These are phyloP conservation scores for Hsuehochloa calcarea DNA, from an alignment of 176 grass and related monocot species.

Conservation along the genomic window DNA sequence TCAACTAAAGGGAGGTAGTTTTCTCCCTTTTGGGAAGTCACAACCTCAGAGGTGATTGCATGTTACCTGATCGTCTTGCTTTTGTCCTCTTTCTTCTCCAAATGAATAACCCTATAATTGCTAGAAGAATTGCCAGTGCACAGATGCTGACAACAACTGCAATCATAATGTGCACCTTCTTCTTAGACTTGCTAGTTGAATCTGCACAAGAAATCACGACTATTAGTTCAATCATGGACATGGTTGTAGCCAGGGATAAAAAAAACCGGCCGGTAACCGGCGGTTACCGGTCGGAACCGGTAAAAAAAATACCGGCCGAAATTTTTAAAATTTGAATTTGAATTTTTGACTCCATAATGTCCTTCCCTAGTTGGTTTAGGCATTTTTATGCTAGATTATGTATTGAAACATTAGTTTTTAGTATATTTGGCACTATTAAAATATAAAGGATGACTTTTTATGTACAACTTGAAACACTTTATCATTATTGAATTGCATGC, in stretches of 20 bases:
- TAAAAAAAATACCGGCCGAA: too few relatives aligned
- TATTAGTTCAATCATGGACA: neutral
- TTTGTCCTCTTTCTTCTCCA: constrained; percentile 45
- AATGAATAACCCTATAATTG: constrained; percentile 27
- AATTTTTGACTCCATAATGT: too few relatives aligned
- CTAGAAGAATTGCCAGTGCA: constrained; percentile 28
- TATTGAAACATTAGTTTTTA: too few relatives aligned
- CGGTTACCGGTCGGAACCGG: too few relatives aligned
- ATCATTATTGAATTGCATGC: too few relatives aligned
- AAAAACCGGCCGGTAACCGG: too few relatives aligned
- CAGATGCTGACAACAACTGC: constrained; percentile 34
- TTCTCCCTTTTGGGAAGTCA: neutral
- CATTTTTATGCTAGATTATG: too few relatives aligned
- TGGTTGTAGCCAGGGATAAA: neutral
- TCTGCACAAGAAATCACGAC: constrained; percentile 25
- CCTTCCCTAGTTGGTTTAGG: too few relatives aligned
- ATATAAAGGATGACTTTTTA: too few relatives aligned
- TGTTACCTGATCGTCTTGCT: constrained; percentile 44
- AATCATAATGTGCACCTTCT: constrained; percentile 24
- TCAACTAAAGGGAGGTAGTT: neutral
- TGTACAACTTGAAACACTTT: too few relatives aligned
- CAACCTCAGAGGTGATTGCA: neutral
- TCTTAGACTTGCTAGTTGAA: constrained; percentile 35
- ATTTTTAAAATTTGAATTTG: too few relatives aligned
- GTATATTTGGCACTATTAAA: too few relatives aligned